Percentiles rank a stretch among this genome's conserved stretches.
phyloP scores from a whole-genome alignment of 768 basidiomycete genomes.

The Hirschioporus abietinus region DNA sequence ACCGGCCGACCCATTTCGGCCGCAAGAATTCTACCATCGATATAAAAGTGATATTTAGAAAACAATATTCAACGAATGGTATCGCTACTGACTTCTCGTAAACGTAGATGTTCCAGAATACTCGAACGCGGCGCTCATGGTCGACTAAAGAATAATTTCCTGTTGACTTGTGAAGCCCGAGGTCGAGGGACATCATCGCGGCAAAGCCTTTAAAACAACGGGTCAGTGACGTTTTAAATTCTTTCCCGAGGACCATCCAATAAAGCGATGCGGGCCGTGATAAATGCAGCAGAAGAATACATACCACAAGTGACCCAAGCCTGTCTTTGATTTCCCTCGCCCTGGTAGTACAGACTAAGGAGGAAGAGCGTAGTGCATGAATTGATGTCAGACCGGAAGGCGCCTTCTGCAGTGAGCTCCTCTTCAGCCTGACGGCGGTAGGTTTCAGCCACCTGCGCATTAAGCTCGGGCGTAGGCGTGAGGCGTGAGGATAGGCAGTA shows the following conservation, averaged over 20 bases:
- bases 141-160: neutral
- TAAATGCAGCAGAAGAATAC: neutral
- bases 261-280: neutral
- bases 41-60: neutral
- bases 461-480: neutral
- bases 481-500: neutral
- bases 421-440: neutral
- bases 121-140: constrained; percentile 2
- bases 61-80: neutral
- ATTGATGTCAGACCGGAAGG: neutral
- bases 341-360: constrained; percentile 2
- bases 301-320: constrained; percentile 1
- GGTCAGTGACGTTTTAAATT: neutral
- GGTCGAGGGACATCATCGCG: constrained; percentile 1
- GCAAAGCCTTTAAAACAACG: neutral
- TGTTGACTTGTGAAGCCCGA: constrained; percentile 1
- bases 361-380: constrained; percentile 3
- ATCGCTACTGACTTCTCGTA: constrained; percentile 3
- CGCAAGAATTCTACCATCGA: neutral
- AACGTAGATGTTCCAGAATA: constrained; percentile 4
- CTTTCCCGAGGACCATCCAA: neutral
- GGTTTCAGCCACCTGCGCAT: constrained; percentile 1
- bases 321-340: constrained; percentile 4
- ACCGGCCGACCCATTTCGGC: constrained; percentile 5
- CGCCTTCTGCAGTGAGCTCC: neutral